Percentiles rank a stretch among this genome's conserved stretches.
phyloP scores from a whole-genome alignment of 208 protist genomes.

The Wallacemonas sp. region DNA sequence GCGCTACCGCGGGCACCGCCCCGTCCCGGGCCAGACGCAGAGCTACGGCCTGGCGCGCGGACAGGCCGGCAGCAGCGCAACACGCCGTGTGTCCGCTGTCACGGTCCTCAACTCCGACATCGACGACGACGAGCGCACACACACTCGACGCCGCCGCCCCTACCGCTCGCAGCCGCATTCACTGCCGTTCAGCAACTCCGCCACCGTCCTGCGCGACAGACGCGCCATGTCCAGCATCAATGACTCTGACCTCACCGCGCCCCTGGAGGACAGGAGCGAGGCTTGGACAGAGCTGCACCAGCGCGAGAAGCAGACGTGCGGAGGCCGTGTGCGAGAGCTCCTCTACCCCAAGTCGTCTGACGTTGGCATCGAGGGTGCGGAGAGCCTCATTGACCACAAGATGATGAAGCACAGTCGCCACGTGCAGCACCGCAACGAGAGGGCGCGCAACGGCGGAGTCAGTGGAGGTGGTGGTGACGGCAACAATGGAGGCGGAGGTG shows the following conservation, averaged over 20 bases:
- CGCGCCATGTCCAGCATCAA: background rate
- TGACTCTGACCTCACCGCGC: background rate
- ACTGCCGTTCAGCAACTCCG: background rate
- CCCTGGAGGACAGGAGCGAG: background rate
- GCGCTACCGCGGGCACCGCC: background rate
- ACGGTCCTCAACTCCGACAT: conserved; percentile 12
- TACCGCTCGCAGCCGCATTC: background rate
- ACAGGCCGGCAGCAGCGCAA: background rate
- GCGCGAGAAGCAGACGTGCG: background rate
- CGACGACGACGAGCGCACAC: background rate
- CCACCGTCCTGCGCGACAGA: background rate
- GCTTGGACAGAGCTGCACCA: background rate
- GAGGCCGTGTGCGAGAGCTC: background rate
- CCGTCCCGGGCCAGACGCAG: background rate
- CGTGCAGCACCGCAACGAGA: background rate
- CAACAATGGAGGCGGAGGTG: background rate
- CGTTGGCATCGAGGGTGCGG: conserved; percentile 5
- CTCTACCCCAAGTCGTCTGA: conserved; percentile 3
- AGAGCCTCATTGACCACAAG: conserved; percentile 9
- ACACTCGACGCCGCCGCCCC: background rate
- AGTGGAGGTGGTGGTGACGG: background rate
- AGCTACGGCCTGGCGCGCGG: background rate
- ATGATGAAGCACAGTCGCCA: conserved; percentile 8
- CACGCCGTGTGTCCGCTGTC: background rate
- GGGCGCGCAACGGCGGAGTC: background rate